phyloP scores from a whole-genome alignment of 805 yeast species.

The Scheffersomyces coipomensis region DNA sequence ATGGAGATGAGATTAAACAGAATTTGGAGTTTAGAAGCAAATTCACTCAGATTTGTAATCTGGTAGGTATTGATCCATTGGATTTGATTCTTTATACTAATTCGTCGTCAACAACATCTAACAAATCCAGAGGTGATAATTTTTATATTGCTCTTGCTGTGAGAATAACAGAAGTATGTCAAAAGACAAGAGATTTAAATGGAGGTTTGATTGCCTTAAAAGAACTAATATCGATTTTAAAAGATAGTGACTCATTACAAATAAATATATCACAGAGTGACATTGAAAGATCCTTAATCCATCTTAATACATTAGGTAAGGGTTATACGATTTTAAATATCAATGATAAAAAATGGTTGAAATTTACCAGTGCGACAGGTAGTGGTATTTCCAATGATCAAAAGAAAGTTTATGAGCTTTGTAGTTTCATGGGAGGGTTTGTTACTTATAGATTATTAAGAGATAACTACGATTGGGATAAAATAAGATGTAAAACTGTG shows the following conservation, averaged over 20 bases:
- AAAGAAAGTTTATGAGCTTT: slow-evolving; percentile 66
- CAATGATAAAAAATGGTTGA: slow-evolving; percentile 54
- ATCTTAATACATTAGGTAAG: slow-evolving; percentile 59
- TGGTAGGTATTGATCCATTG: slow-evolving; percentile 84
- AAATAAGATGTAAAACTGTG: slow-evolving; percentile 56
- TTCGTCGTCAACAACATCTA: slow-evolving; percentile 19
- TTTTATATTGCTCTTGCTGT: slow-evolving; percentile 69
- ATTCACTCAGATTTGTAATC: slow-evolving; percentile 72
- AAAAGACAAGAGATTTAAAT: slow-evolving; percentile 64
- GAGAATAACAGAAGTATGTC: slow-evolving; percentile 73
- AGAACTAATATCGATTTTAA: slow-evolving; percentile 29
- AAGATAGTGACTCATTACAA: slow-evolving; percentile 19
- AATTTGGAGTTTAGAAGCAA: slow-evolving; percentile 67
- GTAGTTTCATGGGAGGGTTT: slow-evolving; percentile 72
- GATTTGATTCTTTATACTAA: slow-evolving; percentile 29
- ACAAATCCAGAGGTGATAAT: slow-evolving; percentile 42
- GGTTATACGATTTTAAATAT: slow-evolving; percentile 67
- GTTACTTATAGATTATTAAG: slow-evolving; percentile 60
- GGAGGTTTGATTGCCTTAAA: slow-evolving; percentile 78
- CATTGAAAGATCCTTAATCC: slow-evolving; percentile 51
- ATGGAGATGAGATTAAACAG: slow-evolving; percentile 62
- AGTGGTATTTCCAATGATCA: slow-evolving; percentile 54
- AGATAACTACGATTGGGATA: slow-evolving; percentile 79
- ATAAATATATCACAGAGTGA: slow-evolving; percentile 46
- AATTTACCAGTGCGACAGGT: slow-evolving; percentile 24